Evolutionary conservation across 2,329 filamentous ascomycete species (phyloP), one percentile per base, ranked within the genome.

Genomic region (Nothophoma quercina): DNA sequence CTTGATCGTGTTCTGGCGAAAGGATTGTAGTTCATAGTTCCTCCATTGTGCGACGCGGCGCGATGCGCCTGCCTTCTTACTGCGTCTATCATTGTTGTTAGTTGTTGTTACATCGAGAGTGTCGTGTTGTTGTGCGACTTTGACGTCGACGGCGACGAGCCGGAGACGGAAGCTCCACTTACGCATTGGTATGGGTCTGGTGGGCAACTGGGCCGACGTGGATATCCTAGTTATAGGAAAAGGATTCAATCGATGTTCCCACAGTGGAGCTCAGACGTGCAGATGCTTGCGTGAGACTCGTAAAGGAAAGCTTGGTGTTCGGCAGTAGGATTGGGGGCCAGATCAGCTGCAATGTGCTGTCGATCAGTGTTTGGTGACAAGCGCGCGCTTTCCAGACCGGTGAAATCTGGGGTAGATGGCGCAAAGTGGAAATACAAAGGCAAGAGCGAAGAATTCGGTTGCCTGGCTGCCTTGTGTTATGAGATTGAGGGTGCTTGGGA

Each of bases 51-150:
- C 41, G 69, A 72, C n/a, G 72, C 72, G 35, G 66, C 61, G 47
- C 70, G 69, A 63, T 71, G 65, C 46, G 72, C 72, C 46, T 73
- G 64, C 32, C 64, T 69, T 51, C 71, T 66, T 62, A 75, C 67
- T 15, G 69, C 43, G 42, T 75, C 72, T 75, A 64, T 58, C 22
- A 51, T 53, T 25, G 15, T 25, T 7, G 48, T 62, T 25, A 58
- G 55, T 45, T 30, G 51, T 29, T 54, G 48, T 54, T 42, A 51
- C 40, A 28, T 34, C 15, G 9, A 42, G n/a, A 9, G 16, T 34
- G 16, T 18, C 13, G 32, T 43, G 21, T 43, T 43, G 26, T 34
- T 21, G 33, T 34, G 16, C 26, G n/a, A 28, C 36, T 33, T 48
- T 29, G 33, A 43, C 18, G n/a, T 32, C 33, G 26, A 43, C 33